phyloP scores from a whole-genome alignment of 164 flowering plant genomes.

The Nymphaea colorata region DNA sequence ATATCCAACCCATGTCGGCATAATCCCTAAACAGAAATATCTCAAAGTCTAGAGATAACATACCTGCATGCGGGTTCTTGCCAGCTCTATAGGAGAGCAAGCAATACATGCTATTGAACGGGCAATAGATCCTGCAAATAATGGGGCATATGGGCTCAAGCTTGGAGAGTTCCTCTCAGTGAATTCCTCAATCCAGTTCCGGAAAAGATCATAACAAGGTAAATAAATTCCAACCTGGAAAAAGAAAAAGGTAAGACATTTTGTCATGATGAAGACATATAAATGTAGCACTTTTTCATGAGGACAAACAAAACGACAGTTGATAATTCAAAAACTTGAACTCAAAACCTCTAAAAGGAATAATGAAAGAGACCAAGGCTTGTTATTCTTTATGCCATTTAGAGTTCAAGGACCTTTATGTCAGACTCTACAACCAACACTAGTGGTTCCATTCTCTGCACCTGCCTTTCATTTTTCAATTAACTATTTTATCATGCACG shows the following conservation, averaged over 20 bases:
- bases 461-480: too few species aligned
- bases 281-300: not conserved
- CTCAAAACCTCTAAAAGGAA: not conserved
- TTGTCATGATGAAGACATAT: too few species aligned
- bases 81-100: slow-evolving; percentile 93
- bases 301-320: not conserved
- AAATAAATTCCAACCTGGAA: slow-evolving; percentile 87
- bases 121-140: slow-evolving; percentile 82
- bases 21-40: not conserved
- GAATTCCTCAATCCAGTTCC: slow-evolving; percentile 57
- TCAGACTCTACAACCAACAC: too few species aligned
- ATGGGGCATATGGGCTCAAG: slow-evolving; percentile 72
- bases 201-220: slow-evolving; percentile 87
- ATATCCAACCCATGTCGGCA: not conserved
- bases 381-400: not conserved
- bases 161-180: slow-evolving; percentile 42
- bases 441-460: too few species aligned
- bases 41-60: not conserved
- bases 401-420: not conserved
- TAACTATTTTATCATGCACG: too few species aligned
- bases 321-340: not conserved
- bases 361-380: too few species aligned
- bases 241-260: slow-evolving; percentile 3
- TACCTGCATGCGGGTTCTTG: slow-evolving; percentile 99
- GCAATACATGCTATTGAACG: slow-evolving; percentile 79